These are phyloP conservation scores for Malassezia slooffiae DNA, from an alignment of 1,284 basidiomycete genomes.

Conservation along the genomic window DNA sequence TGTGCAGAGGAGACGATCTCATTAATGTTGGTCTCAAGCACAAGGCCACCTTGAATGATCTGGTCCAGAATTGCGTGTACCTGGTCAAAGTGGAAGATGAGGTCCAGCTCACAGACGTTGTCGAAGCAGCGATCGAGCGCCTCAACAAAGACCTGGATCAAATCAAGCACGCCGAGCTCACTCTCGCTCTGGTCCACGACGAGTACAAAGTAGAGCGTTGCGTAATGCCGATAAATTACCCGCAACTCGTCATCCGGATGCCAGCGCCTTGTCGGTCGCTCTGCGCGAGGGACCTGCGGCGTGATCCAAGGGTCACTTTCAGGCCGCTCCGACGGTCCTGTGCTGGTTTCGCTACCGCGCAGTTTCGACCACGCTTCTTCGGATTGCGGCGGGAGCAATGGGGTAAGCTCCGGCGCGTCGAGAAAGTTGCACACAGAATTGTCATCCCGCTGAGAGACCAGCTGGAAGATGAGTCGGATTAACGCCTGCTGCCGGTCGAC, in stretches of 20 bases:
- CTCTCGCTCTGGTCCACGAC: slow-evolving; percentile 90
- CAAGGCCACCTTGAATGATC: slow-evolving; percentile 90
- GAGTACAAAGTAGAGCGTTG: slow-evolving; percentile 93
- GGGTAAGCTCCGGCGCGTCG: slow-evolving; percentile 39
- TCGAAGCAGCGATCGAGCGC: slow-evolving; percentile 88
- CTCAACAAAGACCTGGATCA: slow-evolving; percentile 98
- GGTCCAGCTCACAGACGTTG: slow-evolving; percentile 95
- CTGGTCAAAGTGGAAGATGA: slow-evolving; percentile 98
- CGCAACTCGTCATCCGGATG: slow-evolving; percentile 28
- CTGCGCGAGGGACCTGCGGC: slow-evolving; percentile 9
- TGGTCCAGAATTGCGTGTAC: slow-evolving; percentile 88
- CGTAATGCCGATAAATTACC: slow-evolving; percentile 56
- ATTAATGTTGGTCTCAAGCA: slow-evolving; percentile 93
- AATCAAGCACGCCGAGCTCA: slow-evolving; percentile 85
- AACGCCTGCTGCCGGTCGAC: slow-evolving; percentile 36
- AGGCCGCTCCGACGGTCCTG: too few species aligned
- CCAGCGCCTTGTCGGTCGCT: slow-evolving; percentile 3
- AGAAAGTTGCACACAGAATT: slow-evolving; percentile 39
- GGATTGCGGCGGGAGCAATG: slow-evolving; percentile 30
- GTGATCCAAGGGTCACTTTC: slow-evolving; percentile 16
- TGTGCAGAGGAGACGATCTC: slow-evolving; percentile 69
- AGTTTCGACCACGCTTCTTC: slow-evolving; percentile 16
- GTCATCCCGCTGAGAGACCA: slow-evolving; percentile 38
- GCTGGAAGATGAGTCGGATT: slow-evolving; percentile 36
- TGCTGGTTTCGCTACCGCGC: background rate